phyloP scores from a whole-genome alignment of 768 basidiomycete species.

The Mycena capillaripes region DNA sequence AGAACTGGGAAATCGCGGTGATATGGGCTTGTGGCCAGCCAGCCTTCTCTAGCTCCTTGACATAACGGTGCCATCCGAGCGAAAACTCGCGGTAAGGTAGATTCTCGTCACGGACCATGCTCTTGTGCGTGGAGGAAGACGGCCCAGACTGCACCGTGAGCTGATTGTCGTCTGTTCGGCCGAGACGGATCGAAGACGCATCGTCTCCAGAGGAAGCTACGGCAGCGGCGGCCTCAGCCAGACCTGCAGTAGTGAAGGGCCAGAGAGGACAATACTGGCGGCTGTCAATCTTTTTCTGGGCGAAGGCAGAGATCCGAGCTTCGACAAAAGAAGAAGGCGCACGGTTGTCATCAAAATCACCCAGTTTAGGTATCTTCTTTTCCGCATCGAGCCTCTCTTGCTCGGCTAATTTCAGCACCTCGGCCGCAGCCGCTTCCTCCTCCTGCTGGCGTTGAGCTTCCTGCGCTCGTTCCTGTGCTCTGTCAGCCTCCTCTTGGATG shows the following conservation, averaged over 20 bases:
- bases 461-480: not conserved
- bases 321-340: not conserved
- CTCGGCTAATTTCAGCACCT: not conserved
- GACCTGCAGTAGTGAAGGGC: not conserved
- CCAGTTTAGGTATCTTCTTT: conserved; percentile 30
- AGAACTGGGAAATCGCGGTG: conserved; percentile 4
- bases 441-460: not conserved
- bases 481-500: not conserved
- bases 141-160: conserved; percentile 5
- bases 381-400: conserved; percentile 12
- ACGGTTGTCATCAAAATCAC: conserved; percentile 5
- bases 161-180: not conserved
- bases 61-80: not conserved
- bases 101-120: conserved; percentile 1
- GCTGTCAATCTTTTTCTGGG: not conserved
- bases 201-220: not conserved
- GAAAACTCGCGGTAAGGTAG: not conserved
- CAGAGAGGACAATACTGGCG: not conserved
- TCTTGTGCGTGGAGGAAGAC: not conserved
- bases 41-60: not conserved
- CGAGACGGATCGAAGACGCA: not conserved
- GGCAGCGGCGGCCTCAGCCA: not conserved
- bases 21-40: not conserved
- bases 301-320: conserved; percentile 5
- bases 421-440: not conserved